These are phyloP conservation scores for Gillenia trifoliata DNA, from an alignment of 306 rosid genomes.

Conservation along the genomic window DNA sequence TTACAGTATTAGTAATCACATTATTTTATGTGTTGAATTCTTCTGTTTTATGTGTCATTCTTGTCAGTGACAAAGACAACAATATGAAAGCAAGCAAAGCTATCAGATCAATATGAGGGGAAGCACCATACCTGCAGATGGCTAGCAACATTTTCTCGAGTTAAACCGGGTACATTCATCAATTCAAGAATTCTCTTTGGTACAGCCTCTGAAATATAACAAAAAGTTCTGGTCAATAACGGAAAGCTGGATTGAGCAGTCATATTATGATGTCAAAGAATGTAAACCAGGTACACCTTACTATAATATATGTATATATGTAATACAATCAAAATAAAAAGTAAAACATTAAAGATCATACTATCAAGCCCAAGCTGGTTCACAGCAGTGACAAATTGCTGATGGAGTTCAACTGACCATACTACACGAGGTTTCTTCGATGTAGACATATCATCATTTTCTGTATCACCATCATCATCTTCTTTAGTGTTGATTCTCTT, in stretches of 20 bases:
- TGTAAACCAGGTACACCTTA: background rate
- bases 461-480: constrained; percentile 47
- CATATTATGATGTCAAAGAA: background rate
- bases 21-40: background rate
- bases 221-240: constrained; percentile 16
- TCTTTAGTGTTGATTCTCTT: constrained; percentile 54
- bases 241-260: background rate
- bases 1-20: background rate
- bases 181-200: constrained; percentile 62
- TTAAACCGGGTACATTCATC: constrained; percentile 59
- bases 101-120: background rate
- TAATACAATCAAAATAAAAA: background rate
- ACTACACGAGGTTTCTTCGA: constrained; percentile 57
- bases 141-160: constrained; percentile 69
- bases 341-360: constrained; percentile 32
- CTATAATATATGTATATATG: background rate
- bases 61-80: background rate
- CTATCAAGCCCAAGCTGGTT: constrained; percentile 62
- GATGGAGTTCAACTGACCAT: constrained; percentile 58
- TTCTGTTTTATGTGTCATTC: background rate
- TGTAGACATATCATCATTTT: constrained; percentile 40
- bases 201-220: constrained; percentile 54
- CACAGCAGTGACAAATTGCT: constrained; percentile 47
- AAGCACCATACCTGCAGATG: constrained; percentile 56
- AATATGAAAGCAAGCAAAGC: background rate